A percentile compares a stretch with the other conserved stretches of the same genome.
These are phyloP conservation scores for Eucommia ulmoides DNA, from an alignment of 257 asterid species.

Conservation along the genomic window DNA sequence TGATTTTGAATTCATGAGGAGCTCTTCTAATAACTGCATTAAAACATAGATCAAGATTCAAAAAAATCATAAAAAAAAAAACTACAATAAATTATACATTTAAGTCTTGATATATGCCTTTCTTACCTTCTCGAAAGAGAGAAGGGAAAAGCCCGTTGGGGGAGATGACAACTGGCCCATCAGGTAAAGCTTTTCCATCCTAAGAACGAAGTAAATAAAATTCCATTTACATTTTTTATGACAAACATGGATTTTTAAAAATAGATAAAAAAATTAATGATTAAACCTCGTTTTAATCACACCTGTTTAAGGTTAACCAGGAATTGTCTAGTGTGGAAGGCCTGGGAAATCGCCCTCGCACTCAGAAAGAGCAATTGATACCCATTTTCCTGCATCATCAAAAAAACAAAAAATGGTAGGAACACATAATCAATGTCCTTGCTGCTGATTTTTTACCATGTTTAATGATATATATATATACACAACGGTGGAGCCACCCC, in stretches of 20 bases:
- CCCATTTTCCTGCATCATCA: constrained; percentile 79
- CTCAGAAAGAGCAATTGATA: constrained; percentile 90
- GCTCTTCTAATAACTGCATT: constrained; percentile 89
- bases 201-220: constrained; percentile 16
- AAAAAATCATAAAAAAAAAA: too few relatives aligned
- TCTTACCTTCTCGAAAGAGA: constrained; percentile 89
- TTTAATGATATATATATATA: too few relatives aligned
- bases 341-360: constrained; percentile 93
- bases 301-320: constrained; percentile 86
- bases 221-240: not conserved
- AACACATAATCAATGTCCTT: too few relatives aligned
- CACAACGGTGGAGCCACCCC: too few relatives aligned
- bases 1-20: constrained; percentile 91
- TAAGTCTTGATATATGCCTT: too few relatives aligned
- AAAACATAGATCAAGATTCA: not conserved
- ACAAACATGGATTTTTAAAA: not conserved
- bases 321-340: constrained; percentile 76
- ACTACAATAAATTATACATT: too few relatives aligned
- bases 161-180: constrained; percentile 93
- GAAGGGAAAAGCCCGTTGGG: constrained; percentile 99
- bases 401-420: constrained; percentile 8
- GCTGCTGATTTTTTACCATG: too few relatives aligned
- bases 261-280: too few relatives aligned
- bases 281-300: constrained; percentile 18
- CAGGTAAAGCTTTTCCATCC: constrained; percentile 94